phyloP scores from a whole-genome alignment of 2,329 filamentous ascomycete species.

The Colletotrichum sp. region DNA sequence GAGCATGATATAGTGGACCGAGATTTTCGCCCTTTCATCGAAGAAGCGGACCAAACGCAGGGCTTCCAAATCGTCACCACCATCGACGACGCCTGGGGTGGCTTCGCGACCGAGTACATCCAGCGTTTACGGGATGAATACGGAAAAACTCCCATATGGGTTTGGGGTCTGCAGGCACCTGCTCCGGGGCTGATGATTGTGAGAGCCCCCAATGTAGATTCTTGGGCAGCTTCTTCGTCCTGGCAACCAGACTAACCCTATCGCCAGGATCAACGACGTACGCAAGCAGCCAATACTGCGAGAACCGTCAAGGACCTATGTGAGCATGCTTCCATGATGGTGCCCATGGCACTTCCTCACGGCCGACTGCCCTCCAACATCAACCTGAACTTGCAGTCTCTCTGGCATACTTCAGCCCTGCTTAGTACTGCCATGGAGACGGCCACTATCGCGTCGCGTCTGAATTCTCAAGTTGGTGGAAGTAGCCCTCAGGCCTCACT shows the following conservation, averaged over 20 bases:
- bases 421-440: constrained; percentile 80
- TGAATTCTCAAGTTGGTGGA: constrained; percentile 51
- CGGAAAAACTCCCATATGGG: constrained; percentile 85
- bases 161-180: constrained; percentile 80
- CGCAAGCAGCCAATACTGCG: constrained; percentile 76
- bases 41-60: constrained; percentile 93
- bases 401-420: constrained; percentile 83
- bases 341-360: constrained; percentile 74
- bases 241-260: background rate
- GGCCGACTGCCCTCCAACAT: constrained; percentile 61
- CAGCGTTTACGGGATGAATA: constrained; percentile 88
- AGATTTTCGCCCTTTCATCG: constrained; percentile 86
- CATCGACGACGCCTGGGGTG: constrained; percentile 81
- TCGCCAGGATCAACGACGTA: constrained; percentile 59
- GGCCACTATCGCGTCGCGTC: constrained; percentile 75
- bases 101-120: constrained; percentile 75
- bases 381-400: constrained; percentile 64
- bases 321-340: constrained; percentile 75
- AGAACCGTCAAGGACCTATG: constrained; percentile 73
- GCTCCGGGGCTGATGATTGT: constrained; percentile 29
- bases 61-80: constrained; percentile 79
- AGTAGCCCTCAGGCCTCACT: constrained; percentile 52
- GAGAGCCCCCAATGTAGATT: background rate
- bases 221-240: background rate
- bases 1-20: constrained; percentile 89